A percentile compares a stretch with the other conserved stretches of the same genome.
Evolutionary conservation across 495 filamentous ascomycete species (phyloP).

Genomic region (Neurospora sp.): DNA sequence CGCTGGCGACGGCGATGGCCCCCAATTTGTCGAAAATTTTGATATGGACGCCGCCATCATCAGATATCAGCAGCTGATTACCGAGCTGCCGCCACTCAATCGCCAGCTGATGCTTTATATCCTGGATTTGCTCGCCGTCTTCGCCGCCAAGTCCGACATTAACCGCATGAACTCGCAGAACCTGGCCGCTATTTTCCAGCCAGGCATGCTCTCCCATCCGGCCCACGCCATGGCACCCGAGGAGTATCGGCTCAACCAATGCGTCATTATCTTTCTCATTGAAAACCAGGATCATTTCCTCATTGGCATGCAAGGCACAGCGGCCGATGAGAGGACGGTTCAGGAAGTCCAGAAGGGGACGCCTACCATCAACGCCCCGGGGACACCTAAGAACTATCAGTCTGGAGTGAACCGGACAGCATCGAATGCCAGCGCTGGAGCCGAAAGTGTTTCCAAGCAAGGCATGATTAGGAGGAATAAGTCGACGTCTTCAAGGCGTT

Average conservation of each 20-base stretch:
- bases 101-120: slow-evolving; percentile 94
- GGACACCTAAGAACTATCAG: slow-evolving; percentile 36
- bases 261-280: slow-evolving; percentile 95
- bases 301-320: slow-evolving; percentile 90
- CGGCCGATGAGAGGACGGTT: slow-evolving; percentile 75
- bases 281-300: slow-evolving; percentile 90
- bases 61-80: slow-evolving; percentile 82
- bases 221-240: slow-evolving; percentile 87
- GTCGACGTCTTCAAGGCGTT: slow-evolving; percentile 59
- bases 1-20: slow-evolving; percentile 46
- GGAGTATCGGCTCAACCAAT: slow-evolving; percentile 91
- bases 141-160: slow-evolving; percentile 91
- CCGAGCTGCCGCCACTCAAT: slow-evolving; percentile 85
- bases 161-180: slow-evolving; percentile 96
- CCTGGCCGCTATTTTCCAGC: slow-evolving; percentile 95
- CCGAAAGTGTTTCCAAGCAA: slow-evolving; percentile 73
- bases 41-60: slow-evolving; percentile 66
- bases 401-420: slow-evolving; percentile 57
- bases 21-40: slow-evolving; percentile 54
- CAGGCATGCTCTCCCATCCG: slow-evolving; percentile 89
- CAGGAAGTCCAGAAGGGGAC: slow-evolving; percentile 68
- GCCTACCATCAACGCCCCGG: slow-evolving; percentile 44
- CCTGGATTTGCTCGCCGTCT: slow-evolving; percentile 93
- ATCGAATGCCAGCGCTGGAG: slow-evolving; percentile 78
- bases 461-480: slow-evolving; percentile 74